Base-by-base conservation (phyloP, 495 filamentous ascomycete species). In the Penicillium macrosclerotiorum region DNA sequence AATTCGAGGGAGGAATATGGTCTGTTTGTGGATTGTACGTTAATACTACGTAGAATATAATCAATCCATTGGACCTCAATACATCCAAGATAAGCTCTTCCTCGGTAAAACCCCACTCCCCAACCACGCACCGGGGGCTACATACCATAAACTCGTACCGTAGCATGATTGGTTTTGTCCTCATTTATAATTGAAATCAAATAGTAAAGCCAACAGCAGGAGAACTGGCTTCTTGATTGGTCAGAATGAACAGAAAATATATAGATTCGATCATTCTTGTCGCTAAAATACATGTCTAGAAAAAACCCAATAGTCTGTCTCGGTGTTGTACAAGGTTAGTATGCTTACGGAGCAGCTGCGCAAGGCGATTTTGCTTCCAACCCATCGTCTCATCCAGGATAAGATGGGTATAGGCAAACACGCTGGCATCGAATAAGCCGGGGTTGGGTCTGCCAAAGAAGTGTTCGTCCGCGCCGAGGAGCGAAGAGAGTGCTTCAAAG, bases 341-440 rank as follows among this genome's bases (percentile, higher is more conserved):
- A 46, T 74, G 56, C 50, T 63, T 63, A 45, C 50, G 50, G 55
- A 81, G 53, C 38, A 67, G 45, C 41, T 67, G 60, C 17, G 38
- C 62, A 43, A 79, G 45, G 27, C 67, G 50, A 35, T 71, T 71
- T 23, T 73, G 68, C 48, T 69, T 74, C 86, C 84, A 89, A 3
- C 66, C 75, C 52, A 85, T 60, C 3, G 49, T 54, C 7, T 78
- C 68, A 50, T 85, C 78, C 47, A 94, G 59, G 23, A 96, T 74
- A 14, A 95, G 61, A 62, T 92, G 78, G n/a, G 88, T 90, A 65
- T 95, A 98, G 18, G 88, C 84, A 71, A 95, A 97, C 17, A 96
- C 80, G 44, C 76, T 80, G 19, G 91, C 89, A 65, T 98, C 93
- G 53, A 98, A 89, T 9, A 90, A 55, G 0, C 81, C 79, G 2